Percentiles rank a stretch among this genome's conserved stretches.
These are phyloP conservation scores for Botrytis deweyae DNA, from an alignment of 2,329 filamentous ascomycete genomes.

Conservation along the genomic window DNA sequence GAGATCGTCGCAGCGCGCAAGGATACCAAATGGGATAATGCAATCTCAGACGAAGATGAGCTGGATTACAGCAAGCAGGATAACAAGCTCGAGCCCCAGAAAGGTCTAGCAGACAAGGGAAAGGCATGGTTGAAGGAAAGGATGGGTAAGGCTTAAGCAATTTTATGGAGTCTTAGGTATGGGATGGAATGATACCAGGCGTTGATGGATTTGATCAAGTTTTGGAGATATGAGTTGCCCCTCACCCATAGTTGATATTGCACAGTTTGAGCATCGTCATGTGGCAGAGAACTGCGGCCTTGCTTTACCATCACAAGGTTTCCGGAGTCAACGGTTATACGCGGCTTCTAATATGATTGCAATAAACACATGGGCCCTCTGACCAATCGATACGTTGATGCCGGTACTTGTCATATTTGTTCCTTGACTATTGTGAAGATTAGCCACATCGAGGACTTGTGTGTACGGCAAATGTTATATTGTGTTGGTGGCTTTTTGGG, in stretches of 20 bases:
- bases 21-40: slow-evolving; percentile 34
- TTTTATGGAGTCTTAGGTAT: background rate
- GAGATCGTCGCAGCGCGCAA: slow-evolving; percentile 38
- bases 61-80: slow-evolving; percentile 5
- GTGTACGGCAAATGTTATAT: slow-evolving; percentile 4
- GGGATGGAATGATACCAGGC: slow-evolving; percentile 5
- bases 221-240: background rate
- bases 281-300: background rate
- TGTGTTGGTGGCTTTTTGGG: background rate
- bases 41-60: slow-evolving; percentile 33
- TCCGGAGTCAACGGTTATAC: background rate
- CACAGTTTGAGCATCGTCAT: background rate
- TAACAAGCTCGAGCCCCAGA: slow-evolving; percentile 24
- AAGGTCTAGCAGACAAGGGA: slow-evolving; percentile 51
- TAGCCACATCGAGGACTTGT: background rate
- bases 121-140: slow-evolving; percentile 46
- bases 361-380: background rate
- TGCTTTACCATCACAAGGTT: background rate
- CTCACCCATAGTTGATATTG: background rate
- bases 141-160: slow-evolving; percentile 8
- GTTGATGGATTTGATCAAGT: slow-evolving; percentile 10
- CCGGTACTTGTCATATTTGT: background rate
- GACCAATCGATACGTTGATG: slow-evolving; percentile 8
- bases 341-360: background rate
- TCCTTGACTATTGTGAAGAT: background rate